Percentiles rank a stretch among this genome's conserved stretches.
Evolutionary conservation across 2,329 filamentous ascomycete species (phyloP).

Genomic region (Chlorencoelia australis): DNA sequence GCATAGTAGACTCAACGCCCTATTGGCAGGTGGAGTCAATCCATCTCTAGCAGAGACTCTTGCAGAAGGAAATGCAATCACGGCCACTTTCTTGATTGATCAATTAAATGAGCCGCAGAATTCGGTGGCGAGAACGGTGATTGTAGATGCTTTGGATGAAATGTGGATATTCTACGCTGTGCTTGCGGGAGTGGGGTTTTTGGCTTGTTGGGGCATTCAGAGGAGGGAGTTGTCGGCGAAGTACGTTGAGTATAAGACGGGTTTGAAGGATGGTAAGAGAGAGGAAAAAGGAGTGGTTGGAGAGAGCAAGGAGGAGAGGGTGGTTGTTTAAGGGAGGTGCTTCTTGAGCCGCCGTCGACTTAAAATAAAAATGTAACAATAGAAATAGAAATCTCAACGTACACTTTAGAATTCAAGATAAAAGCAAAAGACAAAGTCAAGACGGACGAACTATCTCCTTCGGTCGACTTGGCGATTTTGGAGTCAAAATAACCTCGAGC

Average conservation of each 20-base stretch:
- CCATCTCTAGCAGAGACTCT: constrained; percentile 19
- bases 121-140: constrained; percentile 10
- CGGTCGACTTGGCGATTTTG: too few relatives aligned
- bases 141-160: constrained; percentile 14
- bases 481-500: too few relatives aligned
- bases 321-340: too few relatives aligned
- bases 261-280: constrained; percentile 20
- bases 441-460: too few relatives aligned
- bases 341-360: too few relatives aligned
- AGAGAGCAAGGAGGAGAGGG: too few relatives aligned
- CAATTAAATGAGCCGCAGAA: not conserved
- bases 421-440: too few relatives aligned
- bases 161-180: constrained; percentile 20
- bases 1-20: constrained; percentile 25
- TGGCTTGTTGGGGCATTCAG: constrained; percentile 34
- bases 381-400: too few relatives aligned
- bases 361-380: too few relatives aligned
- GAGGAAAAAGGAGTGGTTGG: too few relatives aligned
- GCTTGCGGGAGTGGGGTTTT: constrained; percentile 20
- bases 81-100: too few relatives aligned
- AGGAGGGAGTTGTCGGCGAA: constrained; percentile 34
- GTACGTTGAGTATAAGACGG: constrained; percentile 42
- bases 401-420: too few relatives aligned
- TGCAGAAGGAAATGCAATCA: constrained; percentile 25
- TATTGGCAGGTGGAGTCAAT: constrained; percentile 8